Conservation (phyloP, 2,329 filamentous ascomycete genomes). For the Chrysoporthe cubensis region DNA sequence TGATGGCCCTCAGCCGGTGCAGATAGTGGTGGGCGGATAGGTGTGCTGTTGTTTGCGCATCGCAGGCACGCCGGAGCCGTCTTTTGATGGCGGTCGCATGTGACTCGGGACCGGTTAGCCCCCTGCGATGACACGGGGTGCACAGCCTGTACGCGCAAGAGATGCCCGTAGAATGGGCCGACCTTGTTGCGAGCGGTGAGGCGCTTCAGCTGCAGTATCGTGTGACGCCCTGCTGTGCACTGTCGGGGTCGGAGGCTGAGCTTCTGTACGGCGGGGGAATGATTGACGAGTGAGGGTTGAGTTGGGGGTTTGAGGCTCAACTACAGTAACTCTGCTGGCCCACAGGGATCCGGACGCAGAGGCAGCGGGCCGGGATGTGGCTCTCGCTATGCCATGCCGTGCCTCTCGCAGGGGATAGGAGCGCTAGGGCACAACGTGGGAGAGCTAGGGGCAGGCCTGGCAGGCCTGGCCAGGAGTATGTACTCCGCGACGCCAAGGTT, state of each 20-base stretch:
- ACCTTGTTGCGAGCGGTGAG: not conserved
- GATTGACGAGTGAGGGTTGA: not conserved
- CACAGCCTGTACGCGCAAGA: not conserved
- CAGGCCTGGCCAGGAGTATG: not conserved
- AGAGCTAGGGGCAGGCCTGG: not conserved
- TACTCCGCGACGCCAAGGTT: not conserved
- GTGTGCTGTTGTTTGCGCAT: conserved; percentile 11
- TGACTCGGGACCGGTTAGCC: not conserved
- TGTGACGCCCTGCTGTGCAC: not conserved
- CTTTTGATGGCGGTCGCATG: not conserved
- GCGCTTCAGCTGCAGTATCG: not conserved
- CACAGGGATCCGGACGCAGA: no score
- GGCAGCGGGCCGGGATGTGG: not conserved
- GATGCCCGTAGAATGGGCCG: not conserved
- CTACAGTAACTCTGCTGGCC: not conserved
- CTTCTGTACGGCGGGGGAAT: not conserved
- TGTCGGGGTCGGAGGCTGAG: not conserved
- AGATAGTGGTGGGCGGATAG: not conserved
- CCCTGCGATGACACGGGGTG: not conserved
- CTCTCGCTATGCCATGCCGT: no score
- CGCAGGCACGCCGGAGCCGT: not conserved
- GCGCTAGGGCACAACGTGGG: not conserved
- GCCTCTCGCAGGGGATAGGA: not conserved
- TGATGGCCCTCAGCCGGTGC: conserved; percentile 37
- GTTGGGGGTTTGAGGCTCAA: not conserved